Percentiles rank a stretch among this genome's conserved stretches.
phyloP scores from a whole-genome alignment of 2,329 filamentous ascomycete species.

The Fusarium ambrosium region DNA sequence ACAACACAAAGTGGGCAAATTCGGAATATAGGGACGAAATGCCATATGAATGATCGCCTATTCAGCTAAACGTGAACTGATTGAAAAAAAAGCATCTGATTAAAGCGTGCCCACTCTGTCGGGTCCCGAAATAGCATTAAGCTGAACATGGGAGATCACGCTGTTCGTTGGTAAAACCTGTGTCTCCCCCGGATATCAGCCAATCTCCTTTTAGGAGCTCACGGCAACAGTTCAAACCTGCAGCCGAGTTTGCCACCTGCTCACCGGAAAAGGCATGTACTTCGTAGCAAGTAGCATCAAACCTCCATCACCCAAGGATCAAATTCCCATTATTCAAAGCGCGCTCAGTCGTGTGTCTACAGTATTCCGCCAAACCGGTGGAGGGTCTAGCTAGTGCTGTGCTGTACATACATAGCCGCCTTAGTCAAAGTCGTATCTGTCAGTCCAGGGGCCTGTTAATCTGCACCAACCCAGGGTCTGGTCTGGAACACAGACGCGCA shows the following conservation, averaged over 20 bases:
- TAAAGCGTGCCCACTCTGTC: background rate
- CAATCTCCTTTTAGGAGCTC: constrained; percentile 8
- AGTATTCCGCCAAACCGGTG: constrained; percentile 24
- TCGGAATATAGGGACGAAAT: background rate
- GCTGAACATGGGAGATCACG: background rate
- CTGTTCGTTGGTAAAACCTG: constrained; percentile 11
- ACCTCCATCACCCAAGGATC: background rate
- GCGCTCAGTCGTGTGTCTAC: background rate
- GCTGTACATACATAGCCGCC: background rate
- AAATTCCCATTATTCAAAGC: constrained; percentile 15
- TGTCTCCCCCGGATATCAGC: constrained; percentile 1
- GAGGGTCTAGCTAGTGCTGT: constrained; percentile 7
- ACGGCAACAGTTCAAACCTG: constrained; percentile 27
- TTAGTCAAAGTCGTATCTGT: constrained; percentile 12
- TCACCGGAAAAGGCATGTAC: constrained; percentile 33
- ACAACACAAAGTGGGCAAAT: background rate
- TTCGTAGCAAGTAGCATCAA: constrained; percentile 17
- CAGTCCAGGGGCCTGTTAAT: constrained; percentile 13
- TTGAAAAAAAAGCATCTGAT: background rate
- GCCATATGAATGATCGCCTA: background rate
- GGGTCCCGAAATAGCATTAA: background rate
- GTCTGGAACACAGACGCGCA: constrained; percentile 10
- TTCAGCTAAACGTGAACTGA: background rate
- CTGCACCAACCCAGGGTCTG: background rate
- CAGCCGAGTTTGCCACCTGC: constrained; percentile 29